Base-by-base conservation (phyloP, 305 asterid genomes). In the Fraxinus platypoda region DNA sequence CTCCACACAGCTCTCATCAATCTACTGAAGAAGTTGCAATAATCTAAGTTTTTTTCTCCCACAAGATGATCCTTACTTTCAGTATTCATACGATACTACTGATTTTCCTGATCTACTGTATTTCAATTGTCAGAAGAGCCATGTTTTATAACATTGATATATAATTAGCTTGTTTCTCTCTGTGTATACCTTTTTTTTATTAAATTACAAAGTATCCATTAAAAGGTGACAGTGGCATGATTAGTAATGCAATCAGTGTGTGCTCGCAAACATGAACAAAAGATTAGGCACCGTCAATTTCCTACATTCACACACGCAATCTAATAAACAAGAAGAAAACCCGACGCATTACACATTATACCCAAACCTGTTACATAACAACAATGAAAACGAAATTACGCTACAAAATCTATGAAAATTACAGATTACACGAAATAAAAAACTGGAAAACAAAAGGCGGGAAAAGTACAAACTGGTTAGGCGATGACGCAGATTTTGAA, bases 401-500 rank as follows among this genome's bases (percentile, higher is more conserved):
- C 13, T 6, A 57, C 28, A 57, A 71, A 78, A 80, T 26, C 12
- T n/a, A 64, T 28, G 6, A 80, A 78, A 49, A 49, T 49, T 84
- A 46, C 46, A 76, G 66, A 19, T 9, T 46, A 57, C 37, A 35
- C 76, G 11, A 78, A 34, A 30, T 77, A 68, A 57, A 62, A 62
- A 62, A 19, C 71, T 8, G 31, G 77, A 1, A 75, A 72, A 31
- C 31, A 62, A 3, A 76, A 72, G 13, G 54, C 33, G 4, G 8
- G 52, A 62, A 81, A 66, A 66, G n/a, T 31, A 84, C 95, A 87
- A 54, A 95, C 99, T 91, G 64, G 98, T 93, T 52, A 94, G 82
- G 72, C 98, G 99, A 88, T 96, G 99, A 79, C 98, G 98, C 83
- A 97, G 98, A 90, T 91, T 94, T 81, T 96, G 99, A 81, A 96